These are phyloP conservation scores for Tubosaeta sp. DNA, from an alignment of 768 basidiomycete genomes.

Conservation along the genomic window DNA sequence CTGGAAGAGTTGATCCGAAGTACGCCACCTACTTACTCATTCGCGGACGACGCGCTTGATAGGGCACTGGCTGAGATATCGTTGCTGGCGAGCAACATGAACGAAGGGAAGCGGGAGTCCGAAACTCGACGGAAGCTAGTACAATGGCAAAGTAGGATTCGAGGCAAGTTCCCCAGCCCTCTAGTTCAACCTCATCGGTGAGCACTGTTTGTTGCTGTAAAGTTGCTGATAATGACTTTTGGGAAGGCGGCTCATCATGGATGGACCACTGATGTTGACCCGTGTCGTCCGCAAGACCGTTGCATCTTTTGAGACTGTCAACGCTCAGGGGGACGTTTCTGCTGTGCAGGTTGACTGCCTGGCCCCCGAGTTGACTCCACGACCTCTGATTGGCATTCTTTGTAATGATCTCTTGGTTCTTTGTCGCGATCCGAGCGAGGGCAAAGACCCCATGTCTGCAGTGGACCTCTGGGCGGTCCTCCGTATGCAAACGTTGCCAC, in stretches of 20 bases:
- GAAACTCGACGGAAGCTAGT: constrained; percentile 90
- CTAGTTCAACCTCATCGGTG: constrained; percentile 96
- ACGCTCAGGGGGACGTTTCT: constrained; percentile 70
- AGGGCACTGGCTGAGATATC: constrained; percentile 85
- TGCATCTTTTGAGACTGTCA: constrained; percentile 75
- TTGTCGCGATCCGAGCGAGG: constrained; percentile 81
- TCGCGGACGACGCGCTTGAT: constrained; percentile 78
- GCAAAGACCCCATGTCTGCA: constrained; percentile 62
- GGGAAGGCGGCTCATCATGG: constrained; percentile 83
- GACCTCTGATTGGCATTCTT: constrained; percentile 74
- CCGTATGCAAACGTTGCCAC: constrained; percentile 89
- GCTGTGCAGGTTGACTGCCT: constrained; percentile 89
- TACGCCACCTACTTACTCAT: constrained; percentile 77
- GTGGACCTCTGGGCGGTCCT: constrained; percentile 98
- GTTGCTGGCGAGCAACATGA: constrained; percentile 89
- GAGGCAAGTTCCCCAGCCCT: constrained; percentile 92
- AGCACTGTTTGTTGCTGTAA: constrained; percentile 16
- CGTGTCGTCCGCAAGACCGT: constrained; percentile 87
- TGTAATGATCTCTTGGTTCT: constrained; percentile 94
- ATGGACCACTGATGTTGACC: constrained; percentile 78
- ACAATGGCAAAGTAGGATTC: constrained; percentile 85
- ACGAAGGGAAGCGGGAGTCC: constrained; percentile 94
- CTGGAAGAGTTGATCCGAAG: constrained; percentile 82
- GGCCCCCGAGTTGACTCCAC: constrained; percentile 78
- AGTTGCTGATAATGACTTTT: constrained; percentile 6